Conservation (phyloP, 1,284 basidiomycete genomes). For the Apiotrichum akiyoshidainum region DNA sequence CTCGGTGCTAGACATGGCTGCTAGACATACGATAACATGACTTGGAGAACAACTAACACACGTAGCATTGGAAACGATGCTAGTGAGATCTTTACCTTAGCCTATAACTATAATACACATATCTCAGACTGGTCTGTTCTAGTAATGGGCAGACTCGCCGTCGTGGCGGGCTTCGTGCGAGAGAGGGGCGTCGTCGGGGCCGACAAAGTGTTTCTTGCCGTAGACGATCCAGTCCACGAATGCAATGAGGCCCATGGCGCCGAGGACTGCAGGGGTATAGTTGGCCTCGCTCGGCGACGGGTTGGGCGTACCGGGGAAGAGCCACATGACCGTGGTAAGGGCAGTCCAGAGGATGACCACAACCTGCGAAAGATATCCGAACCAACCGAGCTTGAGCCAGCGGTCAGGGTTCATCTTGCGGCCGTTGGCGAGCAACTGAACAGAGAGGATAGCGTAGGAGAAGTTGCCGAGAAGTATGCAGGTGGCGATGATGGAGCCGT, state of each 20-base stretch:
- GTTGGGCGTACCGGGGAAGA: constrained; percentile 15
- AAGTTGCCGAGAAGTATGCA: constrained; percentile 21
- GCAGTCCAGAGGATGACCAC: constrained; percentile 10
- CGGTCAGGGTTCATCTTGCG: constrained; percentile 11
- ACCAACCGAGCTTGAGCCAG: constrained; percentile 14
- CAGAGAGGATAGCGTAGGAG: constrained; percentile 8
- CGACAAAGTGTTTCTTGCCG: constrained; percentile 14
- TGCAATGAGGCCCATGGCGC: constrained; percentile 12
- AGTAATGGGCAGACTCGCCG: too few relatives aligned
- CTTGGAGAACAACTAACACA: too few relatives aligned
- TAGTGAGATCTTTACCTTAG: too few relatives aligned
- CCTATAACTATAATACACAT: too few relatives aligned
- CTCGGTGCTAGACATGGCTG: too few relatives aligned
- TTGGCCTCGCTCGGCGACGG: constrained; percentile 5
- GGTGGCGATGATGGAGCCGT: constrained; percentile 18
- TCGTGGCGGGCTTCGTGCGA: too few relatives aligned
- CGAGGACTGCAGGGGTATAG: constrained; percentile 15
- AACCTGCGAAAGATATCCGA: constrained; percentile 10
- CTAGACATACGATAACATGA: too few relatives aligned
- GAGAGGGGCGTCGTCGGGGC: too few relatives aligned
- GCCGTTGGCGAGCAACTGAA: constrained; percentile 9
- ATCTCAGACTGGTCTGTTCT: too few relatives aligned
- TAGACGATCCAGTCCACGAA: constrained; percentile 16
- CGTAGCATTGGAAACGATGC: too few relatives aligned
- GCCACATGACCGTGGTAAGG: constrained; percentile 19